Conservation (phyloP, 1,139 yeast species). For the Entelexis sorbosivorans region DNA sequence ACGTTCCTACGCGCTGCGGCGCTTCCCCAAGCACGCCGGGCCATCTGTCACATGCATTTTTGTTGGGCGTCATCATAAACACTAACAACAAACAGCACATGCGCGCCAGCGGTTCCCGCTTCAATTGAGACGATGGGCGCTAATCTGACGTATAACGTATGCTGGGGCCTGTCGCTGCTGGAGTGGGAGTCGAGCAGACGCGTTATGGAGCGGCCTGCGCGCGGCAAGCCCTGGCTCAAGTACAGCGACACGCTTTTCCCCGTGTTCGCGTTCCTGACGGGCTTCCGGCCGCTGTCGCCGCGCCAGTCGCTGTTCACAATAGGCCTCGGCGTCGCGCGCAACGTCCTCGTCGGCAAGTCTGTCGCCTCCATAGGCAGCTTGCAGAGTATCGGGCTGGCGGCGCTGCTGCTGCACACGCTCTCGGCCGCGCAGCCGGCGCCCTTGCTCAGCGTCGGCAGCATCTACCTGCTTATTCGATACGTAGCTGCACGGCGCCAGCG, state of each 20-base stretch:
- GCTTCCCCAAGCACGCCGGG: background rate
- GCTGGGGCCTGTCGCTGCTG: slow-evolving; percentile 29
- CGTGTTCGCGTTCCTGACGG: slow-evolving; percentile 31
- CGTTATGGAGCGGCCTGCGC: background rate
- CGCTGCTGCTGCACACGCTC: slow-evolving; percentile 22
- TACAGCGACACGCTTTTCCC: slow-evolving; percentile 34
- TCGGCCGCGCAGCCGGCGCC: slow-evolving; percentile 1
- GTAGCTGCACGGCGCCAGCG: background rate
- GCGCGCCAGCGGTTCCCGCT: background rate
- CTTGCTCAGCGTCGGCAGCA: background rate
- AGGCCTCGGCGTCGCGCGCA: slow-evolving; percentile 32
- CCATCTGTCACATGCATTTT: slow-evolving; percentile 3
- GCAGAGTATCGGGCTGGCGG: slow-evolving; percentile 32
- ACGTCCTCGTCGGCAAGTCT: slow-evolving; percentile 3
- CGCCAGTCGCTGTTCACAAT: slow-evolving; percentile 26
- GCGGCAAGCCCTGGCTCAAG: background rate
- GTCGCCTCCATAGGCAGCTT: slow-evolving; percentile 31
- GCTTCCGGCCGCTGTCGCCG: slow-evolving; percentile 27
- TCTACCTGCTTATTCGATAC: background rate
- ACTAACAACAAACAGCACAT: background rate
- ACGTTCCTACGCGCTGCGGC: background rate
- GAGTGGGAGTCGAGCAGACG: slow-evolving; percentile 31
- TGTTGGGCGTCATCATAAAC: slow-evolving; percentile 2
- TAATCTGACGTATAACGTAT: background rate
- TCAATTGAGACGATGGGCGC: background rate